Base-by-base conservation (phyloP, 345 rosid species). In the Arabis alpina region DNA sequence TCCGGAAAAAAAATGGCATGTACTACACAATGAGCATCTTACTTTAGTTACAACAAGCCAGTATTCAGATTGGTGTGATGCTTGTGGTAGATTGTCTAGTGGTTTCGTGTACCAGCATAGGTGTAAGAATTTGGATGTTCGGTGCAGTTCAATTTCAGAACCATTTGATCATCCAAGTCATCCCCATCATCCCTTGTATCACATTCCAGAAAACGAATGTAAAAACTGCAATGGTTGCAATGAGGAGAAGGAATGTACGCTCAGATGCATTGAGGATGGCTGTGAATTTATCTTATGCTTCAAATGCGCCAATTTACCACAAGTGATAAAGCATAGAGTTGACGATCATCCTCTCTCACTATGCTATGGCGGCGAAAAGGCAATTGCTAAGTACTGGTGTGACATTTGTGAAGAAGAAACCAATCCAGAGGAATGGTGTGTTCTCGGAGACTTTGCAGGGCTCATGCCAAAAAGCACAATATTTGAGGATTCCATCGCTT, bases 151-250 rank as follows among this genome's bases (percentile, higher is more conserved):
- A 4, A 30, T 67, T 7, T 43, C 34, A 5, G 63, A 68, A 44
- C 72, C 72, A 30, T 67, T 54, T 67, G 4, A 4, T 1, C 53
- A 54, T 67, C 43, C 52, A 54, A 54, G 61, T 42, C 71, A 54
- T 54, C 39, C 14, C 10, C 1, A 27, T 15, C 42, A 41, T 41
- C 28, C 71, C 1, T 66, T 66, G 15, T 61, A 61, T 44, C 2
- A 43, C 39, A n/a, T 9, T 43, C 14, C 23, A 28, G 5, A 3
- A 28, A 28, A 3, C 32, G 4, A 28, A 28, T 28, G 1, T 28
- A 5, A 3, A 28, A 1, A 0, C n/a, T 43, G 52, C 54, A 45
- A 27, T 14, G 66, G 53, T 0, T 61, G 66, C 4, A 25, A 42
- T 34, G 1, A 3, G 9, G 1, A 0, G 36, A 4, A 28, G 1